Evolutionary conservation across 2,329 filamentous ascomycete species (phyloP), one percentile per base, ranked within the genome.

Genomic region (Phoma sp.): DNA sequence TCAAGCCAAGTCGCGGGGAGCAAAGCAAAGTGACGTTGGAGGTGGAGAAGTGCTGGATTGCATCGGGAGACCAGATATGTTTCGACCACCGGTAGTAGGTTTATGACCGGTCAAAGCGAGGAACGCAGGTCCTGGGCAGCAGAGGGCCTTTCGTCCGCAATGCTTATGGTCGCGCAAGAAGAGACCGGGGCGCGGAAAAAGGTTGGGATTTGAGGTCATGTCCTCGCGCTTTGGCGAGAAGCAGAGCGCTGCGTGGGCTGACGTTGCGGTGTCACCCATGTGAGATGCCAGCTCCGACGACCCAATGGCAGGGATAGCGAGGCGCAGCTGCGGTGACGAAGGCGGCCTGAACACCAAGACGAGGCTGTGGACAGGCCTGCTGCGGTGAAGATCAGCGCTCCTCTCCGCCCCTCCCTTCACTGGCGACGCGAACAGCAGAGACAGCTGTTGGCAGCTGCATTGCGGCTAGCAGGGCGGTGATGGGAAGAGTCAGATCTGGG

Each of bases 341-440:
- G 47, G 52, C 47, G 58, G 52, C 43, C 42, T 55, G 56, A 50
- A 45, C 53, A 58, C 37, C 56, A 57, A 37, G 57, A 55, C 60
- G 55, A 58, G 54, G 57, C 53, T 61, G 48, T 61, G 49, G 44
- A 46, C 25, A 22, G 59, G 61, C 58, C 63, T 52, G 57, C 55
- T 47, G 54, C 55, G 60, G 58, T 44, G 50, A 60, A 51, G 55
- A 59, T 59, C 59, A 52, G 42, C 43, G 25, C 18, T 29, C 14
- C 25, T 11, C 29, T 9, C 41, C 36, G 41, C 29, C 29, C 27
- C 44, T 45, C 35, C 41, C 46, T 46, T 46, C 13, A 30, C 30
- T 25, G 18, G 36, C 45, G 41, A 40, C 46, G 46, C 40, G 41
- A 55, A 50, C 41, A 55, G 46, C 52, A 32, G 37, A 37, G 22